Conservation (phyloP, 192 early-diverging fungal genomes). For the Rhizophagus clarus region DNA sequence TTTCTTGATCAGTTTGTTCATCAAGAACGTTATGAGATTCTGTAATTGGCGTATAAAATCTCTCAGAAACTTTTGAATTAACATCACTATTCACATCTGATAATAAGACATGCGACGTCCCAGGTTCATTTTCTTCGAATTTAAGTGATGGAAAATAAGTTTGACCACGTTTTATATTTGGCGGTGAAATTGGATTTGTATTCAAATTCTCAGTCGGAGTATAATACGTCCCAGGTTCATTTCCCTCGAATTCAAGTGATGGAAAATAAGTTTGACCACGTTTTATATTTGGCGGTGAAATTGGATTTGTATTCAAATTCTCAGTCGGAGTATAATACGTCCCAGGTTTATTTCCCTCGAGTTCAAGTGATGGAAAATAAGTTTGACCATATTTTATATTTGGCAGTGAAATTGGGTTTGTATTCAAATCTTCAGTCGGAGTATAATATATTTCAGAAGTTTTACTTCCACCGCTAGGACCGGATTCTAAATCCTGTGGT, state of each 20-base stretch:
- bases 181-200: no score
- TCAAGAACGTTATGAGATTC: not conserved
- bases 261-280: no score
- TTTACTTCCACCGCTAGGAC: not conserved
- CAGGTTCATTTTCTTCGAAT: not conserved
- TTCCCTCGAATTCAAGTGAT: not conserved
- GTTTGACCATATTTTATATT: not conserved
- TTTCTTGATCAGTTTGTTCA: not conserved
- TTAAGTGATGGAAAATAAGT: not conserved
- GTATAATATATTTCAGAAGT: not conserved
- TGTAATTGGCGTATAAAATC: not conserved
- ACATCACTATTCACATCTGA: not conserved
- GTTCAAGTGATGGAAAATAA: not conserved
- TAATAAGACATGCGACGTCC: not conserved
- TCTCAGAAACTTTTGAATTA: no score
- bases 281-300: no score
- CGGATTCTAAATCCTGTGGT: not conserved
- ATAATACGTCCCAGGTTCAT: no score
- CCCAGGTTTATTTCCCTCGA: no score
- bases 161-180: no score
- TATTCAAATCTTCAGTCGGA: not conserved
- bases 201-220: no score
- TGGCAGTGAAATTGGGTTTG: not conserved
- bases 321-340: no score
- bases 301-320: no score